Percentiles rank a stretch among this genome's conserved stretches.
phyloP scores from a whole-genome alignment of 257 asterid species.

The Henckelia pumila region DNA sequence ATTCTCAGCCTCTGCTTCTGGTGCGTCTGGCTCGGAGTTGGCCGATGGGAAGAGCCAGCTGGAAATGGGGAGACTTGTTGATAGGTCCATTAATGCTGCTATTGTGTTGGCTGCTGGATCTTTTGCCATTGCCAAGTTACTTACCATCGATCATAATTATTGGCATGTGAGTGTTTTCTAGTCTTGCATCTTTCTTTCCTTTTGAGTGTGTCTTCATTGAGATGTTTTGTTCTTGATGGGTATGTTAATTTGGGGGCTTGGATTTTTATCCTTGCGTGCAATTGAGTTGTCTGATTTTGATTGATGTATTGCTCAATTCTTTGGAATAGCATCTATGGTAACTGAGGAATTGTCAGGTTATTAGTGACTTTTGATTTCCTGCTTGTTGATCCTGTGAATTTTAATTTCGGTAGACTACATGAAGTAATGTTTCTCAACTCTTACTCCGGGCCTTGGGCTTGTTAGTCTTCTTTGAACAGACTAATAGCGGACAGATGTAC shows the following conservation, averaged over 20 bases:
- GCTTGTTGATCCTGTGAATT: neutral
- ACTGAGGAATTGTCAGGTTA: neutral
- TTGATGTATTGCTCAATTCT: too few species aligned
- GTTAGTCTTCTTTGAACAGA: too few species aligned
- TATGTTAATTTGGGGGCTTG: too few species aligned
- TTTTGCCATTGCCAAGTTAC: conserved; percentile 74
- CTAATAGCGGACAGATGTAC: too few species aligned
- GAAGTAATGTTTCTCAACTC: neutral
- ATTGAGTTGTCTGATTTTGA: too few species aligned
- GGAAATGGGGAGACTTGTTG: conserved; percentile 46
- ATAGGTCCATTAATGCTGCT: conserved; percentile 69
- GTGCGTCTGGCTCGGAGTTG: conserved; percentile 38
- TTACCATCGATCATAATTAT: conserved; percentile 72
- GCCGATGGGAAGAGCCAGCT: conserved; percentile 31
- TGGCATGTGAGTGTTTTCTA: conserved; percentile 66
- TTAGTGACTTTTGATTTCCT: neutral
- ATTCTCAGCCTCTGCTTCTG: conserved; percentile 44
- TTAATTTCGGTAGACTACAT: neutral
- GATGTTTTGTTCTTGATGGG: neutral
- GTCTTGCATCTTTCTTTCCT: neutral
- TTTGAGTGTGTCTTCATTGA: neutral
- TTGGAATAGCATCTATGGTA: too few species aligned
- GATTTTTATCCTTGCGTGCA: too few species aligned
- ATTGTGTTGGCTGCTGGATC: conserved; percentile 77
- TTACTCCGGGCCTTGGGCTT: too few species aligned